These are phyloP conservation scores for Boletus rubropictus DNA, from an alignment of 768 basidiomycete genomes.

Conservation along the genomic window DNA sequence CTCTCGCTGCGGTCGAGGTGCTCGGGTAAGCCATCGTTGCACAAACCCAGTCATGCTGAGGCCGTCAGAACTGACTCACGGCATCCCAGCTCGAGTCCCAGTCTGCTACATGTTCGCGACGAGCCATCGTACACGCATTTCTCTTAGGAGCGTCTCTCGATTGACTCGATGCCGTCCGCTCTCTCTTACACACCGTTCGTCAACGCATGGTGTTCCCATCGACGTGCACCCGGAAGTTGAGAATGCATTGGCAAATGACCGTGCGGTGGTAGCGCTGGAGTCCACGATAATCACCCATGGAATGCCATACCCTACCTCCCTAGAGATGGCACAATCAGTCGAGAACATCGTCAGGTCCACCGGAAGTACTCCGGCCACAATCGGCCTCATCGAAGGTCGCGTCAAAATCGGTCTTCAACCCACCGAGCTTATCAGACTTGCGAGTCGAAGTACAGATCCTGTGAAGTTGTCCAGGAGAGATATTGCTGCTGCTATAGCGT, in stretches of 20 bases:
- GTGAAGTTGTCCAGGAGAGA: conserved; percentile 78
- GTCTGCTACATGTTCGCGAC: conserved; percentile 14
- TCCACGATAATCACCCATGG: conserved; percentile 92
- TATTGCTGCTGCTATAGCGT: conserved; percentile 67
- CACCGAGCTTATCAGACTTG: conserved; percentile 62
- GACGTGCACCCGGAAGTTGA: conserved; percentile 82
- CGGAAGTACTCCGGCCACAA: conserved; percentile 85
- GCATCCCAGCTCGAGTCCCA: background rate
- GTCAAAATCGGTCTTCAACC: conserved; percentile 79
- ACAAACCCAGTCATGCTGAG: background rate
- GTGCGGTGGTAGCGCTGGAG: conserved; percentile 85
- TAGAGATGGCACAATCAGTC: conserved; percentile 63
- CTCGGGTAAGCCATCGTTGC: conserved; percentile 20
- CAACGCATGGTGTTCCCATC: conserved; percentile 31
- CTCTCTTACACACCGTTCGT: background rate
- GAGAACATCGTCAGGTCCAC: conserved; percentile 68
- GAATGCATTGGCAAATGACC: conserved; percentile 60
- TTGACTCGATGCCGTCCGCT: conserved; percentile 1
- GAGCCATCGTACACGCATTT: conserved; percentile 1
- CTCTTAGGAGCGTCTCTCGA: conserved; percentile 3
- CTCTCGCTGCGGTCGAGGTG: conserved; percentile 24
- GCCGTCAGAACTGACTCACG: background rate
- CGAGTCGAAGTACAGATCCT: conserved; percentile 42
- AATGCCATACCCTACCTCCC: conserved; percentile 75
- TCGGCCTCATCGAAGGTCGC: conserved; percentile 76